These are phyloP conservation scores for Peronospora destructor DNA, from an alignment of 352 stramenopile genomes.

Conservation along the genomic window DNA sequence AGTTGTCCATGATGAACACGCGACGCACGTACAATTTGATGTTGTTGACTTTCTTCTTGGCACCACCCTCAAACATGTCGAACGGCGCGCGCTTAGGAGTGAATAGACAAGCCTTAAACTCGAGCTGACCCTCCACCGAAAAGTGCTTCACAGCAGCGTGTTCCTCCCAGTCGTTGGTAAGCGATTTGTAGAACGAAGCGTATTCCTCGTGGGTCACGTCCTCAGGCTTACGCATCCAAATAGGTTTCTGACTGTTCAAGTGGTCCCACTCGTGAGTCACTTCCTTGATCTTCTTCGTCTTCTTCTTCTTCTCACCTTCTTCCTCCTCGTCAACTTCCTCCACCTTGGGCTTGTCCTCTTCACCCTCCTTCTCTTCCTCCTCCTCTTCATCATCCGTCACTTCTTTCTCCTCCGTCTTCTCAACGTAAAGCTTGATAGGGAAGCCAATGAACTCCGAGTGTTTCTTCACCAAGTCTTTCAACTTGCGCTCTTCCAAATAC, in stretches of 20 bases:
- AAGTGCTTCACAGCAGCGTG: slow-evolving; percentile 98
- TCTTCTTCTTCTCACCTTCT: slow-evolving; percentile 97
- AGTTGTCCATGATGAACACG: slow-evolving; percentile 99
- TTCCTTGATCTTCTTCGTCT: slow-evolving; percentile 96
- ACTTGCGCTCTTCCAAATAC: slow-evolving; percentile 97
- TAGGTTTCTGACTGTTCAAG: slow-evolving; percentile 99
- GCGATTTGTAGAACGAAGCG: slow-evolving; percentile 99
- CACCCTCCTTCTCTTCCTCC: slow-evolving; percentile 90
- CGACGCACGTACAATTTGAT: slow-evolving; percentile 99
- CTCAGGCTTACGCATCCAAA: slow-evolving; percentile 99
- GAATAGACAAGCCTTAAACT: slow-evolving; percentile 98
- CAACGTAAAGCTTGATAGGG: slow-evolving; percentile 98
- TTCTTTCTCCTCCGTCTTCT: slow-evolving; percentile 99
- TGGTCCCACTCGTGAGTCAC: slow-evolving; percentile 99
- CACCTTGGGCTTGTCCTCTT: slow-evolving; percentile 96
- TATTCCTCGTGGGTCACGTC: slow-evolving; percentile 99
- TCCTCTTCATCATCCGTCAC: slow-evolving; percentile 98
- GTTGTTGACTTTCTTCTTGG: slow-evolving; percentile 99
- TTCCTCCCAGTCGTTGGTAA: slow-evolving; percentile 99
- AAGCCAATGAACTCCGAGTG: slow-evolving; percentile 99
- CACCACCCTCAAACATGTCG: slow-evolving; percentile 99
- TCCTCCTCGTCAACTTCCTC: slow-evolving; percentile 94
- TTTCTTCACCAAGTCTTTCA: slow-evolving; percentile 99
- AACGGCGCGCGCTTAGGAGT: slow-evolving; percentile 98
- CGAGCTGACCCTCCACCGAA: slow-evolving; percentile 97